Conservation (phyloP, 2,329 filamentous ascomycete species). For the Diplodia intermedia region DNA sequence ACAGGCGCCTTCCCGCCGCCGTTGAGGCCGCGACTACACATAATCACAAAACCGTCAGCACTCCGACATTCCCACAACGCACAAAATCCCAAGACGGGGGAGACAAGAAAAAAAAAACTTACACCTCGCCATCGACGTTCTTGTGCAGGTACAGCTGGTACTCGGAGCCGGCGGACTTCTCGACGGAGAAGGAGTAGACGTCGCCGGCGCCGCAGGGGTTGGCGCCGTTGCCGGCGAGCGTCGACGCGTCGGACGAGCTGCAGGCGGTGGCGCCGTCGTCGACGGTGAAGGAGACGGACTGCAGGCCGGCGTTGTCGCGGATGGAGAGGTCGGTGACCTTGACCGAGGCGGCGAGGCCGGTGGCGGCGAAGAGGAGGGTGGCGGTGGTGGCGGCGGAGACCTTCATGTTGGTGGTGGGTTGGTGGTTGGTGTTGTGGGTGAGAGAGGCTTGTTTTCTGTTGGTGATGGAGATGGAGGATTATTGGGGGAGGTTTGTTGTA, state of each 20-base stretch:
- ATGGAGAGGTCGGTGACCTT: slow-evolving; percentile 27
- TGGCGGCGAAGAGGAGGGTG: slow-evolving; percentile 2
- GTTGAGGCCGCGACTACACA: slow-evolving; percentile 13
- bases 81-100: too few relatives aligned
- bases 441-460: not conserved
- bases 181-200: slow-evolving; percentile 22
- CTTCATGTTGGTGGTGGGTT: slow-evolving; percentile 4
- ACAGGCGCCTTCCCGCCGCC: not conserved
- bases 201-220: slow-evolving; percentile 10
- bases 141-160: slow-evolving; percentile 16
- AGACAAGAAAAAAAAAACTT: too few relatives aligned
- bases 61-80: not conserved
- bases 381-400: slow-evolving; percentile 3
- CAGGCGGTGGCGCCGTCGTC: slow-evolving; percentile 7
- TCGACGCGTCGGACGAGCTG: not conserved
- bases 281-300: slow-evolving; percentile 23
- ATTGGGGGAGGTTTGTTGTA: too few relatives aligned
- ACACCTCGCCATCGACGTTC: slow-evolving; percentile 17
- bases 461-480: too few relatives aligned
- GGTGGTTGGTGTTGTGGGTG: not conserved
- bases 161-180: not conserved
- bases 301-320: slow-evolving; percentile 30
- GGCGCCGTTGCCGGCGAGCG: not conserved
- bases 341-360: not conserved
- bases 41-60: not conserved